A percentile compares a stretch with the other conserved stretches of the same genome.
Evolutionary conservation across 2,329 filamentous ascomycete species (phyloP).

Genomic region (Curvularia sp.): DNA sequence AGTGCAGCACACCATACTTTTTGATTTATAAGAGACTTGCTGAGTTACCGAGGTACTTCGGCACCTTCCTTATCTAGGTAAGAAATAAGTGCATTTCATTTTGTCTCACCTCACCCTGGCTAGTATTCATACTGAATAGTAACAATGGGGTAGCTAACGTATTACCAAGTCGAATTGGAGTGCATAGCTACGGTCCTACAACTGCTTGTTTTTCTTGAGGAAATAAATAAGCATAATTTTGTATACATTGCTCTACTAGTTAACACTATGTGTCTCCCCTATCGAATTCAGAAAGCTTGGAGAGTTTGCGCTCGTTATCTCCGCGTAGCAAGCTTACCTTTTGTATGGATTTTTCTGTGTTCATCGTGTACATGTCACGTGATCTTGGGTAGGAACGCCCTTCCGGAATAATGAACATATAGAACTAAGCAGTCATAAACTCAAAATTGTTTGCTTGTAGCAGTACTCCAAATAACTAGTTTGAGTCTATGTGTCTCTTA

Average conservation of each 20-base stretch:
- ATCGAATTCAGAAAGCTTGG: neutral
- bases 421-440: too few species aligned
- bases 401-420: neutral
- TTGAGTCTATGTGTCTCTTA: neutral
- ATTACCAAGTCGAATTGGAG: neutral
- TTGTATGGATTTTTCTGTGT: neutral
- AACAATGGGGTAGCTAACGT: neutral
- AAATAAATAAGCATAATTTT: neutral
- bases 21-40: slow-evolving; percentile 26
- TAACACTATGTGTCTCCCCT: neutral
- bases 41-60: slow-evolving; percentile 23
- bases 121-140: neutral
- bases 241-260: neutral
- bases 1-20: slow-evolving; percentile 7
- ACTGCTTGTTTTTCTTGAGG: neutral
- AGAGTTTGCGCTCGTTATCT: neutral
- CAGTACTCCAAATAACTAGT: too few species aligned
- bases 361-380: neutral
- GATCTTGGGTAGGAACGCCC: neutral
- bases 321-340: neutral
- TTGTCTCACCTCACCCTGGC: neutral
- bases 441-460: too few species aligned
- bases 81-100: neutral
- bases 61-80: slow-evolving; percentile 3
- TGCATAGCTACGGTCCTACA: neutral